Base-by-base conservation (phyloP, 331 rosid species). In the Pyracantha coccinea region DNA sequence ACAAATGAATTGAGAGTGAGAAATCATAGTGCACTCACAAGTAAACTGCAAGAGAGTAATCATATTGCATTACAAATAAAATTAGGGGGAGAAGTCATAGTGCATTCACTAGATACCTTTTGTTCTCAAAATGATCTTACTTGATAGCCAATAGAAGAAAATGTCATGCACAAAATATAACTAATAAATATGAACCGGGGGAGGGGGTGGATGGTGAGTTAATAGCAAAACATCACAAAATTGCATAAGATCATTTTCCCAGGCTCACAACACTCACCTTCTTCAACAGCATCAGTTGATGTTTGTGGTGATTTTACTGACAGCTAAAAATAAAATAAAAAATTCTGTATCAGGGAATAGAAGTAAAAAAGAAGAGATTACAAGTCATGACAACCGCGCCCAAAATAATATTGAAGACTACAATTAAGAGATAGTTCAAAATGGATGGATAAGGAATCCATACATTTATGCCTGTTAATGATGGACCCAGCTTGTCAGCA, bases 401-500 rank as follows among this genome's bases (percentile, higher is more conserved):
- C 65, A 62, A 25, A 25, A 20, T 27, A 66, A 58, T 20, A 53
- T n/a, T 9, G 17, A 35, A 9, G 47, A 31, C 45, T 60, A 45
- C 63, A 66, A 75, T 21, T 66, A 24, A 78, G 28, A 17, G 66
- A 8, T 20, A 59, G 61, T 44, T 75, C 54, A 54, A 75, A 75
- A 82, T 31, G 82, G 14, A 33, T n/a, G 45, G 78, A 16, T 66
- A 55, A 68, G 57, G 81, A 63, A 50, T 76, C 45, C 97, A 83
- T 90, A 94, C 98, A 86, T 90, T 89, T 82, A 91, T 91, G 83
- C 88, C 98, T 27, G 96, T 88, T 66, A 94, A 82, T 21, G 98
- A 90, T 47, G 92, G 79, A 78, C 96, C 98, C 87, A 94, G 81
- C 95, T 91, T 94, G 81, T 92, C 98, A 68, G 96, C 97, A 74